phyloP scores from a whole-genome alignment of 2,329 filamentous ascomycete species.

The Coniochaeta hoffmannii region DNA sequence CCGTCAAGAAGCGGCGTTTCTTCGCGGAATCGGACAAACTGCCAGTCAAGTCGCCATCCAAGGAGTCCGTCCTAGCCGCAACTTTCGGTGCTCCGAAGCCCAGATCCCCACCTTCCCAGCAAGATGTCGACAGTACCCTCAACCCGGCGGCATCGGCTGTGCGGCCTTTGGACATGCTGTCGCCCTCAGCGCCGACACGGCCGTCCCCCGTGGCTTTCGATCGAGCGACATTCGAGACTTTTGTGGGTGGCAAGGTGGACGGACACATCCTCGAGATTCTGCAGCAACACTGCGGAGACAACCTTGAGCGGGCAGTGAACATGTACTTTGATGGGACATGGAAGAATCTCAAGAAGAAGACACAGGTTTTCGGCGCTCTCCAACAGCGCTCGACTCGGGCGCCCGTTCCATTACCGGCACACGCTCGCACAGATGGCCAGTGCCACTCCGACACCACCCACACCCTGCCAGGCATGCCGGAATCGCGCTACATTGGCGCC shows the following conservation, averaged over 20 bases:
- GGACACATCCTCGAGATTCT: slow-evolving; percentile 41
- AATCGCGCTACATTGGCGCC: slow-evolving; percentile 71
- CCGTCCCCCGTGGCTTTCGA: slow-evolving; percentile 38
- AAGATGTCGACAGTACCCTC: neutral
- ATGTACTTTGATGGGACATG: slow-evolving; percentile 67
- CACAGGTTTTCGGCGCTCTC: neutral
- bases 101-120: neutral
- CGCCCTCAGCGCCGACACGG: neutral
- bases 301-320: slow-evolving; percentile 57
- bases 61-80: neutral
- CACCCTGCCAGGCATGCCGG: slow-evolving; percentile 29
- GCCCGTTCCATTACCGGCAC: slow-evolving; percentile 5
- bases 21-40: slow-evolving; percentile 3
- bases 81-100: neutral
- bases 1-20: slow-evolving; percentile 23
- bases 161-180: too few species aligned
- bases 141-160: neutral
- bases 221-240: slow-evolving; percentile 47
- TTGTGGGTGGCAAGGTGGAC: slow-evolving; percentile 51
- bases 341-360: slow-evolving; percentile 38
- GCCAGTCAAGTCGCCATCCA: neutral
- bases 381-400: slow-evolving; percentile 1
- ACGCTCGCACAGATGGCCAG: slow-evolving; percentile 4
- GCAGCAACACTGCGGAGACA: slow-evolving; percentile 44
- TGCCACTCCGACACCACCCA: slow-evolving; percentile 5